Conservation (phyloP, 352 stramenopile species). For the Globisporangium parvum region DNA sequence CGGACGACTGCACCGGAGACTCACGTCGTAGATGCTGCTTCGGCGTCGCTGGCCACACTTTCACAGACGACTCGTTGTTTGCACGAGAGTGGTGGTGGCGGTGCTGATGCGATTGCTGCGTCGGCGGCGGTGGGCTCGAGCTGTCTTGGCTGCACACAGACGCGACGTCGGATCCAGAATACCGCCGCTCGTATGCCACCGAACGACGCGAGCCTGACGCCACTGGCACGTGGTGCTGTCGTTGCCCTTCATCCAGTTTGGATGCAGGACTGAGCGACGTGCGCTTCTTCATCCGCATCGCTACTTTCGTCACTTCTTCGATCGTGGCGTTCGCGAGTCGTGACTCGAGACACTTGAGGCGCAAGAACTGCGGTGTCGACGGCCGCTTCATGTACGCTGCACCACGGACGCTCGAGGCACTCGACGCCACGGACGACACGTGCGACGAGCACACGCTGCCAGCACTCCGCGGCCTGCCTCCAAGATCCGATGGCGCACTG, state of each 20-base stretch:
- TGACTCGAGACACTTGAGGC: conserved; percentile 65
- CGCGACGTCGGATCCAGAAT: conserved; percentile 32
- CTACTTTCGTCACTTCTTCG: conserved; percentile 2
- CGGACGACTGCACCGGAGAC: too few relatives aligned
- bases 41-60: conserved; percentile 9
- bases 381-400: conserved; percentile 55
- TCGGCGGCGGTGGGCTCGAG: conserved; percentile 1
- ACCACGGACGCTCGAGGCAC: conserved; percentile 25
- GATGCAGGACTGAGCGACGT: conserved; percentile 10
- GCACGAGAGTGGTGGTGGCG: not conserved
- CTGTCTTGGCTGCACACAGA: conserved; percentile 10
- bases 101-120: not conserved
- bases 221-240: not conserved
- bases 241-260: conserved; percentile 6
- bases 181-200: conserved; percentile 19
- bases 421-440: conserved; percentile 16
- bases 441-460: conserved; percentile 35
- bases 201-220: not conserved
- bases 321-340: conserved; percentile 20
- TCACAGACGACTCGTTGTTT: not conserved
- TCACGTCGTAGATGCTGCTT: not conserved
- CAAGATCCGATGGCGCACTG: not conserved
- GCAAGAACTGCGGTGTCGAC: conserved; percentile 50
- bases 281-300: conserved; percentile 32
- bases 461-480: conserved; percentile 39